Evolutionary conservation across 176 grass and related monocot genomes (phyloP).

Genomic region (Musa beccarii): DNA sequence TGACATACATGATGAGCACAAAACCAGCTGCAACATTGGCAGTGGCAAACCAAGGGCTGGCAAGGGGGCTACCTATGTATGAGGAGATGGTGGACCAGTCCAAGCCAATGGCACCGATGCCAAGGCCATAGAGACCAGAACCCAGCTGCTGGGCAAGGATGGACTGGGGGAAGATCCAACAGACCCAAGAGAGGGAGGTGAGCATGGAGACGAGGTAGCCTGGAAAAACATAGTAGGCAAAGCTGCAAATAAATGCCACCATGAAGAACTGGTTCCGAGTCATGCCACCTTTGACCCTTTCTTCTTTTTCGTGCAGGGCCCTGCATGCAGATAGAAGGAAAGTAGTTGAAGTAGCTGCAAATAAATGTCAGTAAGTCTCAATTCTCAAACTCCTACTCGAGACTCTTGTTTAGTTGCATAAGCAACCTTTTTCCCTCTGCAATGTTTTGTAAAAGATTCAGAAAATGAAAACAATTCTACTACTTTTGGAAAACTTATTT

Average conservation of each 20-base stretch:
- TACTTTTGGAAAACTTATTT: not conserved
- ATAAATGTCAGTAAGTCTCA: not conserved
- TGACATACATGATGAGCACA: constrained; percentile 59
- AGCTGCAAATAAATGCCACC: constrained; percentile 71
- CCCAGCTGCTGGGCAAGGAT: constrained; percentile 81
- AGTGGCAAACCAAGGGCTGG: constrained; percentile 94
- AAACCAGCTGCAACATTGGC: constrained; percentile 78
- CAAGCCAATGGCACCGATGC: constrained; percentile 58
- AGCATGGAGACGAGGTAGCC: constrained; percentile 96
- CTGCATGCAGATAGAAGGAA: constrained; percentile 6
- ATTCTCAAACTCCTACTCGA: not conserved
- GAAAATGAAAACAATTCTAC: too few relatives aligned
- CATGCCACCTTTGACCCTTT: constrained; percentile 44
- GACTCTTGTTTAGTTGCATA: too few relatives aligned
- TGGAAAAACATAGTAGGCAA: constrained; percentile 72
- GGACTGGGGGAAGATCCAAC: constrained; percentile 69
- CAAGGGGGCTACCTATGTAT: constrained; percentile 82
- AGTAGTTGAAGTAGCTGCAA: not conserved
- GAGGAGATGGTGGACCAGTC: constrained; percentile 81
- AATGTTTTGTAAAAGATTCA: too few relatives aligned
- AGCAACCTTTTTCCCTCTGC: too few relatives aligned
- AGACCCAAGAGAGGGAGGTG: constrained; percentile 90
- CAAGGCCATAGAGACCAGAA: constrained; percentile 61
- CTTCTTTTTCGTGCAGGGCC: constrained; percentile 70
- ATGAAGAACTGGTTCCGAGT: constrained; percentile 88